Evolutionary conservation across 768 basidiomycete species (phyloP).

Genomic region (Boletus rufocinnamomeus): DNA sequence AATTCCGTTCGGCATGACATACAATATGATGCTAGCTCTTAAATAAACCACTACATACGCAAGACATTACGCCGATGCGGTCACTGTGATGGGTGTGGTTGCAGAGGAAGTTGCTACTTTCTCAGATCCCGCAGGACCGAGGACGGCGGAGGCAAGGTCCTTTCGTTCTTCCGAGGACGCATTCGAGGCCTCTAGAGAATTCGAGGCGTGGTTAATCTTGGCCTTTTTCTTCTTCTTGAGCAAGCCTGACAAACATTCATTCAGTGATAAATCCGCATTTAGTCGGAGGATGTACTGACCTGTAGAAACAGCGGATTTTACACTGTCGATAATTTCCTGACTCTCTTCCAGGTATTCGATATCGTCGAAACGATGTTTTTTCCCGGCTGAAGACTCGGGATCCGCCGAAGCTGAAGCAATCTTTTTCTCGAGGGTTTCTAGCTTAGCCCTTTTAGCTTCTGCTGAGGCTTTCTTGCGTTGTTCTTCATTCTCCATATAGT

Average conservation of each 20-base stretch:
- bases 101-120: conserved; percentile 4
- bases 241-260: conserved; percentile 50
- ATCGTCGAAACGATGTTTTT: conserved; percentile 91
- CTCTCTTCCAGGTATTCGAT: conserved; percentile 91
- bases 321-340: conserved; percentile 85
- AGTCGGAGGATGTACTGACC: conserved; percentile 48
- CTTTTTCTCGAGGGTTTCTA: conserved; percentile 82
- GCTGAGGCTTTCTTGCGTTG: conserved; percentile 75
- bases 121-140: neutral
- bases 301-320: conserved; percentile 85
- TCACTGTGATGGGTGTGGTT: conserved; percentile 8
- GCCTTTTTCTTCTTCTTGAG: conserved; percentile 78
- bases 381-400: conserved; percentile 57
- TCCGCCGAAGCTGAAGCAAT: conserved; percentile 46
- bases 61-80: conserved; percentile 21
- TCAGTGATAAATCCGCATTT: conserved; percentile 4
- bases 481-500: conserved; percentile 84
- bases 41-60: neutral
- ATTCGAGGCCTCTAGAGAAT: conserved; percentile 27
- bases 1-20: neutral
- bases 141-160: neutral
- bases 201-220: conserved; percentile 40
- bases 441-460: conserved; percentile 77
- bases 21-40: neutral
- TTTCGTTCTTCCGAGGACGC: conserved; percentile 9